A percentile compares a stretch with the other conserved stretches of the same genome.
phyloP scores from a whole-genome alignment of 306 rosid species.

The Ormosia emarginata region DNA sequence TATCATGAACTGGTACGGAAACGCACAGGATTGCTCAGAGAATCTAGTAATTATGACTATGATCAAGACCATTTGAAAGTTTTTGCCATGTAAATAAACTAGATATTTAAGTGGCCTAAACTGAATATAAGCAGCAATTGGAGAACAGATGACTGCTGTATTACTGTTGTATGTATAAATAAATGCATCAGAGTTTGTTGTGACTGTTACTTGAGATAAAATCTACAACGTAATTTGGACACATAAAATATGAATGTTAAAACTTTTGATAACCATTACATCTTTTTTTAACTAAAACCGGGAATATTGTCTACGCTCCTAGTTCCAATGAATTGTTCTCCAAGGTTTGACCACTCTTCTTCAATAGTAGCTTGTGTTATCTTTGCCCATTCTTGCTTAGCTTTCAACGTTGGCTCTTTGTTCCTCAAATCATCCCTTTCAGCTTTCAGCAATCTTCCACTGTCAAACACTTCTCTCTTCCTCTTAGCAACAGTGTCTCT shows the following conservation, averaged over 20 bases:
- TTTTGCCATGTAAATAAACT: too few species aligned
- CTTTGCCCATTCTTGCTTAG: conserved; percentile 18
- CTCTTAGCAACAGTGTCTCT: conserved; percentile 3
- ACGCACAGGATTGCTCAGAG: too few species aligned
- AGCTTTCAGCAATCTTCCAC: conserved; percentile 4
- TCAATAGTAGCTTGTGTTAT: conserved; percentile 13
- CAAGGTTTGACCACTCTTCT: conserved; percentile 15
- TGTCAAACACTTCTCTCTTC: neutral
- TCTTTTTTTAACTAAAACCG: neutral
- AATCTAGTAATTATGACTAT: too few species aligned
- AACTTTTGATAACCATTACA: too few species aligned
- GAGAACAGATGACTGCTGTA: too few species aligned
- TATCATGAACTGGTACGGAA: too few species aligned
- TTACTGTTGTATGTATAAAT: too few species aligned
- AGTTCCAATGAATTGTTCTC: neutral
- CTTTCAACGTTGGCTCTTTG: conserved; percentile 12
- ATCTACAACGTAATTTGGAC: neutral
- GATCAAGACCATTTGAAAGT: too few species aligned
- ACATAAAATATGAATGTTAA: neutral
- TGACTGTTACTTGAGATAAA: too few species aligned
- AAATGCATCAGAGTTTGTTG: too few species aligned
- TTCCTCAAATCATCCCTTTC: conserved; percentile 18
- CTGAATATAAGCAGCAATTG: too few species aligned
- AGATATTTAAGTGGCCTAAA: too few species aligned
- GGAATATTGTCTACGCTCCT: neutral